Base-by-base conservation (phyloP, 352 stramenopile genomes). In the Thalassiosira exigua region DNA sequence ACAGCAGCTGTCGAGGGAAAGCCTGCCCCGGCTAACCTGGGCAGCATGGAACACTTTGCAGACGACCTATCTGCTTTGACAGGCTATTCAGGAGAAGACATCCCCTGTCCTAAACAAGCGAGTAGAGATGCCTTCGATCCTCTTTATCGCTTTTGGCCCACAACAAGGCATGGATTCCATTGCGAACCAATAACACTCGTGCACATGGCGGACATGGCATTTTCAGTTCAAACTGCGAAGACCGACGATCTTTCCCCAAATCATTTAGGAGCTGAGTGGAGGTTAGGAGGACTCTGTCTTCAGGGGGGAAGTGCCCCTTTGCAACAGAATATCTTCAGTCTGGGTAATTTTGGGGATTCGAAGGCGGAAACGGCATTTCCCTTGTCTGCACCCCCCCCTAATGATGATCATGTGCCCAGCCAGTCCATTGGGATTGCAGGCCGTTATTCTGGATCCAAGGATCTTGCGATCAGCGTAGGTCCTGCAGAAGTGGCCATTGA, bases 41-140 rank as follows among this genome's bases (percentile, higher is more conserved):
- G n/a, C 5, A 29, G n/a, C 22, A 56, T 56, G 46, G 46, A 9
- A 4, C n/a, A 39, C 22, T 4, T 9, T 33, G 36, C 57, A 22
- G 77, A 85, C 67, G 79, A 86, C 50, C 74, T 86, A 48, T 82
- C 72, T 75, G 70, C 69, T 41, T 54, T 86, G 14, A 83, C 79
- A 51, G 79, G 79, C 19, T 86, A 74, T 70, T 86, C 78, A 5
- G 78, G 79, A 42, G 72, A 60, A 33, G 78, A 79, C 2, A 61
- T 78, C 54, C 67, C 32, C 27, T 67, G 66, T 66, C 24, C 24
- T 12, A 67, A 30, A 29, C 36, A 71, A 14, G n/a, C 39, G 36
- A 69, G 57, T 21, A 12, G 57, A 53, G 50, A 21, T 27, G 12
- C 27, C 53, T 86, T 81, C 62, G 69, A 82, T 62, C 65, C 79